Base-by-base conservation (phyloP, 176 grass and related monocot species). In the Ampelocalamus luodianensis region DNA sequence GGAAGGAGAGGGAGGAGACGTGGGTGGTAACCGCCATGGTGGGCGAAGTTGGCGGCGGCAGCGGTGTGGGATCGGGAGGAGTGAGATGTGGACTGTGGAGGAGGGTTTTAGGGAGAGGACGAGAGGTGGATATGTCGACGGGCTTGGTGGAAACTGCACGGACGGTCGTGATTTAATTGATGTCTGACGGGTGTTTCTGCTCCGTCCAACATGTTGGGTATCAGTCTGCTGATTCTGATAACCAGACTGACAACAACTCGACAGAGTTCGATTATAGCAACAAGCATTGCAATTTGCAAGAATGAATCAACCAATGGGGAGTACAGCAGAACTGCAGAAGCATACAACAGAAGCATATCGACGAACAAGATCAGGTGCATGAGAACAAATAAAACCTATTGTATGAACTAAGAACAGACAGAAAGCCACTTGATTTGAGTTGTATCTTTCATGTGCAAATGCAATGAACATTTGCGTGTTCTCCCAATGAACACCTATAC, bases 1-100 rank as follows among this genome's bases (percentile, higher is more conserved):
- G 86, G 76, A 79, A 69, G 71, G 89, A 81, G 75, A 85, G 76
- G 79, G 85, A 78, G 76, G 83, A 79, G 18, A 79, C 56, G 55
- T 79, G 55, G 58, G 84, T 62, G 74, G 91, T 22, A 71, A 82
- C 27, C 82, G 91, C 87, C 94, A 93, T 96, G 81, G 88, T 59
- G 78, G 16, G 72, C 8, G 3, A 53, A 45, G 76, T 49, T 66
- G 48, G 58, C 61, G 88, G 80, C 24, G 69, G 90, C 63, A 80
- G 87, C 71, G 87, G 87, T 56, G 56, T 23, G 48, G 63, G 74
- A 76, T 89, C 82, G 77, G 77, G 85, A 17, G 24, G n/a, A 50
- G 68, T 9, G 56, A 71, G 29, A 68, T 49, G 59, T 15, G 39
- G 65, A 67, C 49, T 26, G 78, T 79, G 38, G 68, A 23, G 26